Base-by-base conservation (phyloP, 306 rosid species). In the Pueraria montana region DNA sequence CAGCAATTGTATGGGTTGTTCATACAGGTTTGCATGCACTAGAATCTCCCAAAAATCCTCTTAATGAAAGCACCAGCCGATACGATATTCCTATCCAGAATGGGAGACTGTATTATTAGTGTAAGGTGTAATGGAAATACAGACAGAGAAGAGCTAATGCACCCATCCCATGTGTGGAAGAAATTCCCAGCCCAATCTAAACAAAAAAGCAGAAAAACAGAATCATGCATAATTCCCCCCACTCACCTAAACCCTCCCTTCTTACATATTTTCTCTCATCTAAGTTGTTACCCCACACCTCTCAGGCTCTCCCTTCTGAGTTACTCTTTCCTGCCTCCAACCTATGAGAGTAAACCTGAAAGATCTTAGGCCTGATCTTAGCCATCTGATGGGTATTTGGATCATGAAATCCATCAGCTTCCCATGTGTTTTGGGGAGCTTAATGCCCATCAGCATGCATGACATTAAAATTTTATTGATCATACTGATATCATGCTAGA, bases 401-500 rank as follows among this genome's bases (percentile, higher is more conserved):
- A 59, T 59, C 66, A 59, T 59, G 40, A 61, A 61, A 61, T 32
- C 9, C 38, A 26, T 61, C n/a, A 61, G 18, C 34, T 48, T 59
- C n/a, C 58, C 53, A 8, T 11, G 24, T 74, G 34, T 46, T 64
- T 5, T 3, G 45, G 20, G n/a, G 55, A 34, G 79, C 18, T 53
- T 27, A 74, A 74, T 40, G 56, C 12, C 64, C 66, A 52, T 48
- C 77, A 74, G 32, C 53, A 42, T 43, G 65, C 63, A 56, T 26
- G 55, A 26, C 40, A 66, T 16, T 2, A 73, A 61, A 70, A 64
- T 32, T 36, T 20, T 34, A 50, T 48, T 56, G 23, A 10, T 67
- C 62, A 55, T 9, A 32, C 36, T 14, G 23, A 63, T 36, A 26
- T 23, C 34, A 23, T 21, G n/a, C 78, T 30, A 20, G 13, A 38